Conservation (phyloP, 768 basidiomycete genomes). For the Amanita fuliginea region DNA sequence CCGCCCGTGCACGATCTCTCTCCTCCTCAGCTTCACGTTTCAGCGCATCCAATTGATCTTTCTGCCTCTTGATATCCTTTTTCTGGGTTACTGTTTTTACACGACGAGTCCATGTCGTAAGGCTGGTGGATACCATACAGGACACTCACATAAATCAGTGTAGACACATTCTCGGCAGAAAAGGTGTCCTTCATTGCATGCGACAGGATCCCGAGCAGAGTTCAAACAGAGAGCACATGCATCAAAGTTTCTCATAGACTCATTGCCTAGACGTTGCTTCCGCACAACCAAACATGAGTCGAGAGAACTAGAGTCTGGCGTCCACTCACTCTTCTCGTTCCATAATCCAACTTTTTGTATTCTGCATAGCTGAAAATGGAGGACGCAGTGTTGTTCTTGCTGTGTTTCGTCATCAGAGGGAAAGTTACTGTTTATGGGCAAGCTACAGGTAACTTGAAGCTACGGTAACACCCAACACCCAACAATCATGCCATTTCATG, state of each 20-base stretch:
- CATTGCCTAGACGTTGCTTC: conserved; percentile 76
- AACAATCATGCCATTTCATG: conserved; percentile 29
- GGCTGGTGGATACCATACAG: neutral
- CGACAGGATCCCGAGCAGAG: conserved; percentile 71
- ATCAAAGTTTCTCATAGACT: conserved; percentile 88
- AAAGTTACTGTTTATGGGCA: neutral
- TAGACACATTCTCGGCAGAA: conserved; percentile 96
- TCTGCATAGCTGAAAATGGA: conserved; percentile 88
- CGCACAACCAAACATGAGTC: neutral
- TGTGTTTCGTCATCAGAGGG: conserved; percentile 68
- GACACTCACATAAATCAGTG: conserved; percentile 61
- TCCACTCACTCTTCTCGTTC: conserved; percentile 55
- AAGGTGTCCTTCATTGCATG: conserved; percentile 79
- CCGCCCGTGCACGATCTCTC: conserved; percentile 49
- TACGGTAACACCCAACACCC: neutral
- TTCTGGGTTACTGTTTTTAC: conserved; percentile 64
- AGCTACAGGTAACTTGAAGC: neutral
- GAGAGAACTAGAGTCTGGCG: neutral
- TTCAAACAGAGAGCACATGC: conserved; percentile 85
- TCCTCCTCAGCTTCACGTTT: conserved; percentile 77
- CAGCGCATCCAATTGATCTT: conserved; percentile 62
- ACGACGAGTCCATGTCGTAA: conserved; percentile 4
- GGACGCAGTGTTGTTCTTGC: conserved; percentile 84
- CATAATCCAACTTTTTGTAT: conserved; percentile 77
- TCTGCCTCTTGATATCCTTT: conserved; percentile 88